Conservation (phyloP, 192 early-diverging fungal species). For the Pecoramyces ruminantium region DNA sequence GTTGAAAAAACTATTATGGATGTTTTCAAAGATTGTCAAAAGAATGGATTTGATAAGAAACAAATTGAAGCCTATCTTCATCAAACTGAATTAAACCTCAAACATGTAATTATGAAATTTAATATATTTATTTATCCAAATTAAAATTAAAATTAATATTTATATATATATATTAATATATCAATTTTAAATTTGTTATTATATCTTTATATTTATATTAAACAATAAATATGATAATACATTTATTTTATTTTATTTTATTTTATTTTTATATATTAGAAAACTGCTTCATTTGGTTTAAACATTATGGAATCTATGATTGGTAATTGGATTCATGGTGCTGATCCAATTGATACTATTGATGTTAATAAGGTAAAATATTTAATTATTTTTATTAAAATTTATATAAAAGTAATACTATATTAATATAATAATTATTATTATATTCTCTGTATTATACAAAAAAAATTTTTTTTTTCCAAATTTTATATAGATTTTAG, state of each 20-base stretch:
- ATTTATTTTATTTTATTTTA: background rate
- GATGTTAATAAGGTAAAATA: conserved; percentile 48
- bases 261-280: conserved; percentile 19
- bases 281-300: conserved; percentile 76
- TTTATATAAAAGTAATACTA: too few relatives aligned
- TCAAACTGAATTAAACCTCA: conserved; percentile 71
- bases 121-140: too few relatives aligned
- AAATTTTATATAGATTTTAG: conserved; percentile 42
- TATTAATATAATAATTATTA: too few relatives aligned
- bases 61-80: conserved; percentile 74
- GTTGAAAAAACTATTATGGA: conserved; percentile 51
- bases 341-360: conserved; percentile 65
- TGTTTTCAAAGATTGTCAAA: conserved; percentile 45
- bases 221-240: too few relatives aligned
- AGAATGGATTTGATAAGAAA: conserved; percentile 59
- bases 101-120: conserved; percentile 38
- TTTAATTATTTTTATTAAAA: too few relatives aligned
- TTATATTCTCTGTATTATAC: too few relatives aligned
- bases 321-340: conserved; percentile 76
- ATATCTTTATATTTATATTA: too few relatives aligned
- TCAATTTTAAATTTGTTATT: too few relatives aligned
- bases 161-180: too few relatives aligned
- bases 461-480: too few relatives aligned
- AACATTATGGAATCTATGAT: conserved; percentile 55
- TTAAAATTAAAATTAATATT: too few relatives aligned